Percentiles rank a stretch among this genome's conserved stretches.
phyloP scores from a whole-genome alignment of 306 rosid species.

The Castanospermum australe region DNA sequence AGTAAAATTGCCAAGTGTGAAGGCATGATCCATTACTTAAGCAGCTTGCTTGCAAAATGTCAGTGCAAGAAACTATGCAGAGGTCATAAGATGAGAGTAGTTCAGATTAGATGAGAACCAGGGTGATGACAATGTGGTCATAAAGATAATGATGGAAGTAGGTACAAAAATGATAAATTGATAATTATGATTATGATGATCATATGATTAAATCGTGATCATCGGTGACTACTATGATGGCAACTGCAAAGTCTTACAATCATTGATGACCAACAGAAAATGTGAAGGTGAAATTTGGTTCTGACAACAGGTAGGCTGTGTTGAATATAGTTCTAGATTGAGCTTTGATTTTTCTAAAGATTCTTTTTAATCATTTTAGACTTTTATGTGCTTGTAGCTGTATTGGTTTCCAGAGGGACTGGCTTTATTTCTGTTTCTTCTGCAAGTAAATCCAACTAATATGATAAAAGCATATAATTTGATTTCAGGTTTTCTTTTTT shows the following conservation, averaged over 20 bases:
- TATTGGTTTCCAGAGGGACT: background rate
- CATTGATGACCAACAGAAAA: background rate
- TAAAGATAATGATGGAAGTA: background rate
- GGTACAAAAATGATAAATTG: background rate
- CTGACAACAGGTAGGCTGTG: background rate
- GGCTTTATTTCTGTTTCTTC: background rate
- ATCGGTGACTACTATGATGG: background rate
- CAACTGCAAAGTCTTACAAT: background rate
- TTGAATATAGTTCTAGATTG: background rate
- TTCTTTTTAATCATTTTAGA: background rate
- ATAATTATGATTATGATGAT: background rate
- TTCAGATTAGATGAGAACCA: background rate
- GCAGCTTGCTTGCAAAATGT: constrained; percentile 28
- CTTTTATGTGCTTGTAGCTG: background rate
- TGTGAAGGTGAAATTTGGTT: background rate
- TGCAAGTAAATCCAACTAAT: background rate
- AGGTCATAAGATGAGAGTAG: constrained; percentile 14
- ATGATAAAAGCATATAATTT: too few relatives aligned
- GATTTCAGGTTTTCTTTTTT: too few relatives aligned
- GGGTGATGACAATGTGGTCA: background rate
- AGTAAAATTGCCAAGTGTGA: constrained; percentile 2
- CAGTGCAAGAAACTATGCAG: background rate
- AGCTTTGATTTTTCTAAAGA: background rate
- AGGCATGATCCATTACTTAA: constrained; percentile 29
- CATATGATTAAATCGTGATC: background rate